Evolutionary conservation across 805 yeast genomes (phyloP).

Genomic region (Sugiyamaella americana): DNA sequence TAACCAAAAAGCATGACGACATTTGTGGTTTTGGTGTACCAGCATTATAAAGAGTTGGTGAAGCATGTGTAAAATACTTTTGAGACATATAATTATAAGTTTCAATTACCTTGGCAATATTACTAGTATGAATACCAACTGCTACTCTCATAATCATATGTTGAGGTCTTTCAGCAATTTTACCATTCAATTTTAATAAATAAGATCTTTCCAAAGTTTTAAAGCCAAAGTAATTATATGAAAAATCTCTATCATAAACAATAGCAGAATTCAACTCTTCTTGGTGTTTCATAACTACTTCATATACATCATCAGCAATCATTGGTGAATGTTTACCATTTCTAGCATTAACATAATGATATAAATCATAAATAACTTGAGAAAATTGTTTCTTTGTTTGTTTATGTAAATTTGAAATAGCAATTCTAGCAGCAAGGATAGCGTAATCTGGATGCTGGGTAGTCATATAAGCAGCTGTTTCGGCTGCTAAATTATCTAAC

Average conservation of each 20-base stretch:
- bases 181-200: conserved; percentile 56
- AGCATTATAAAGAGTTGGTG: conserved; percentile 91
- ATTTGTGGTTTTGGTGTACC: conserved; percentile 81
- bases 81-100: conserved; percentile 84
- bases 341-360: conserved; percentile 73
- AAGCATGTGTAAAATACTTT: conserved; percentile 86
- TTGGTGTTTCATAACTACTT: conserved; percentile 56
- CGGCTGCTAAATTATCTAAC: conserved; percentile 80
- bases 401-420: conserved; percentile 89
- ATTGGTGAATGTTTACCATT: conserved; percentile 63
- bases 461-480: conserved; percentile 96
- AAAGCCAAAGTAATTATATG: conserved; percentile 79
- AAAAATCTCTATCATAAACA: conserved; percentile 70
- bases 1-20: conserved; percentile 88
- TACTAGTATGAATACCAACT: conserved; percentile 75
- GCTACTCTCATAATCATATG: conserved; percentile 87
- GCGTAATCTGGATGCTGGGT: conserved; percentile 98
- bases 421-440: conserved; percentile 88
- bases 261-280: conserved; percentile 68
- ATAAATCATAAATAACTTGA: conserved; percentile 66
- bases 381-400: conserved; percentile 86
- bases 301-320: conserved; percentile 61
- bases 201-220: conserved; percentile 89
- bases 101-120: conserved; percentile 61
- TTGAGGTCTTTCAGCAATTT: conserved; percentile 87